Base-by-base conservation (phyloP, 495 filamentous ascomycete genomes). In the Hyaloscypha hepaticicola region DNA sequence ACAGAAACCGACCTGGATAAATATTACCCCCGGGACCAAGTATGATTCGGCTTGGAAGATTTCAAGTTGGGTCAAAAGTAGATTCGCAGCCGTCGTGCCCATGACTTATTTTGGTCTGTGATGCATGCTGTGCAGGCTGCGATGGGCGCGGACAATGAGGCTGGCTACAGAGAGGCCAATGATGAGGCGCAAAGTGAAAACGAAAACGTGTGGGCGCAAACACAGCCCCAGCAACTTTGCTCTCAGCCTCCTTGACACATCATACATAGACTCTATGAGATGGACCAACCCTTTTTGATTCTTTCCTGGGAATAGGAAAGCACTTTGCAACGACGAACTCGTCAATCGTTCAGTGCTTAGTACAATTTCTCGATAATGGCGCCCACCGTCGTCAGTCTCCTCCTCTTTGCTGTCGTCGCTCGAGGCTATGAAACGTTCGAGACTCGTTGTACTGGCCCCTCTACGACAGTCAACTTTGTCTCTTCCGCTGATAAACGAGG, bases 391-490 rank as follows among this genome's bases (percentile, higher is more conserved):
- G 55, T 28, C 29, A 27, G 21, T 19, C 56, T 58, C 33, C n/a
- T 34, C 33, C n/a, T 25, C 56, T 24, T 58, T 8, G 22, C 33
- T 22, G 34, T 19, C 29, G 21, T 58, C 19, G 19, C 56, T 11
- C 29, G 41, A n/a, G 56, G 26, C 56, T 58, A 58, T 24, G 33
- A 27, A 33, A 38, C 34, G 29, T 62, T 62, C 31, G 14, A 52
- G 0, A 25, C 56, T 4, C 28, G 31, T 28, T 66, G 51, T 26
- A 53, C 64, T 22, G 5, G 24, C 21, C 64, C 64, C n/a, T 31
- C 49, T 5, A 24, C 28, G 14, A 8, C 29, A 29, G 52, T 33
- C 16, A 62, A 67, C 55, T 68, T 60, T 41, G 66, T 68, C 48
- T 59, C 55, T 3, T 53, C 60, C 21, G 21, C 53, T 19, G 34